Evolutionary conservation across 192 early-diverging fungal species (phyloP).

Genomic region (Coemansia sp.): DNA sequence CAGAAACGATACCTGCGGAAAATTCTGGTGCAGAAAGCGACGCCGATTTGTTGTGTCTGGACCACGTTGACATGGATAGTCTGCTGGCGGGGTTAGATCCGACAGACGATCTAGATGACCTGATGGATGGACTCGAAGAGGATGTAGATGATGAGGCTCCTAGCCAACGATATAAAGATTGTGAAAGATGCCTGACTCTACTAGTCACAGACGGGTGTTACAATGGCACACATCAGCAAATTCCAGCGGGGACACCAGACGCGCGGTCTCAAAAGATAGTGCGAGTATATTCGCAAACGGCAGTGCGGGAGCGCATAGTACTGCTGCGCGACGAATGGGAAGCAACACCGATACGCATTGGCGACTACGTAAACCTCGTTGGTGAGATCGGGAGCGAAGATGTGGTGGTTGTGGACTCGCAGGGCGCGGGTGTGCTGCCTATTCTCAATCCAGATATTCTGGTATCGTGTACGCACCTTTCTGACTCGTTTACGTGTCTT

Average conservation of each 20-base stretch:
- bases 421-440: slow-evolving; percentile 54
- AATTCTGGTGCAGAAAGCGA: neutral
- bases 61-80: slow-evolving; percentile 36
- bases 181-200: slow-evolving; percentile 43
- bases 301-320: slow-evolving; percentile 32
- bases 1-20: neutral
- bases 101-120: slow-evolving; percentile 18
- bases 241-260: slow-evolving; percentile 1
- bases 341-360: slow-evolving; percentile 57
- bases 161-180: slow-evolving; percentile 15
- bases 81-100: slow-evolving; percentile 26
- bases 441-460: slow-evolving; percentile 82
- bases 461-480: slow-evolving; percentile 70
- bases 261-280: slow-evolving; percentile 33
- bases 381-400: slow-evolving; percentile 13
- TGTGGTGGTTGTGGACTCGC: slow-evolving; percentile 57
- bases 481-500: slow-evolving; percentile 75
- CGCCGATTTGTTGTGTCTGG: slow-evolving; percentile 24
- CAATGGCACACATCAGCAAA: slow-evolving; percentile 15
- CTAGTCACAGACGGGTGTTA: slow-evolving; percentile 35
- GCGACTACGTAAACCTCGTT: slow-evolving; percentile 63
- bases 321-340: slow-evolving; percentile 71
- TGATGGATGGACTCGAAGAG: slow-evolving; percentile 12
- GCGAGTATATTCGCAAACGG: slow-evolving; percentile 46
- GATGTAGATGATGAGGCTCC: slow-evolving; percentile 8